Conservation (phyloP, 352 stramenopile species). For the Globisporangium apiculatum region DNA sequence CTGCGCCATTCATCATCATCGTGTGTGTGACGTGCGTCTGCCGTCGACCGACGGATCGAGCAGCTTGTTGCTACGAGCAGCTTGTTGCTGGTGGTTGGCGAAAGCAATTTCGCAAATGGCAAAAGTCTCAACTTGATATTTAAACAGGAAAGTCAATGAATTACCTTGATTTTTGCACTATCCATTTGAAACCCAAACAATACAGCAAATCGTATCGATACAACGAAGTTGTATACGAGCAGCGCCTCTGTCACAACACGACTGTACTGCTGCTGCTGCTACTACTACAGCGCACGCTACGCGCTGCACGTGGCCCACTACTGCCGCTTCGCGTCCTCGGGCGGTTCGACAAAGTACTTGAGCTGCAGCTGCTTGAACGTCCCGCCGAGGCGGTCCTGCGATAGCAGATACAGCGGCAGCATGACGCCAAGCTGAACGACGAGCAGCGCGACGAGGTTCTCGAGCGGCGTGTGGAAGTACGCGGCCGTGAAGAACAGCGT, state of each 20-base stretch:
- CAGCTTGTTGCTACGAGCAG: neutral
- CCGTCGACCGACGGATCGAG: neutral
- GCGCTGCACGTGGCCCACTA: neutral
- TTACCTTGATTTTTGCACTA: too few relatives aligned
- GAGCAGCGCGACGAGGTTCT: conserved; percentile 57
- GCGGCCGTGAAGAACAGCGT: conserved; percentile 61
- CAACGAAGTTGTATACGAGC: too few relatives aligned
- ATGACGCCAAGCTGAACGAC: conserved; percentile 55
- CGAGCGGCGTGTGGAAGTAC: conserved; percentile 60
- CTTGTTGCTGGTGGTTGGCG: too few relatives aligned
- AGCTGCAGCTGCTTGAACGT: conserved; percentile 37
- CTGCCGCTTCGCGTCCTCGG: conserved; percentile 17
- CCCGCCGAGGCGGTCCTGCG: conserved; percentile 45
- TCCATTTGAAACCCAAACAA: too few relatives aligned
- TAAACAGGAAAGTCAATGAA: too few relatives aligned
- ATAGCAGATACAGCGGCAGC: conserved; percentile 52
- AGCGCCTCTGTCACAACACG: too few relatives aligned
- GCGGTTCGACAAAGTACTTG: conserved; percentile 51
- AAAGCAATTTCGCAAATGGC: too few relatives aligned
- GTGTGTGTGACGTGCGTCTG: neutral
- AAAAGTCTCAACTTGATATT: too few relatives aligned
- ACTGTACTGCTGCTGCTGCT: too few relatives aligned
- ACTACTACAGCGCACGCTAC: too few relatives aligned
- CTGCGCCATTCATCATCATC: conserved; percentile 12
- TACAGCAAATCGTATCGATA: too few relatives aligned